Percentiles rank a stretch among this genome's conserved stretches.
Evolutionary conservation across 441 rosid genomes (phyloP).

Genomic region (Pelargonium citronellum): DNA sequence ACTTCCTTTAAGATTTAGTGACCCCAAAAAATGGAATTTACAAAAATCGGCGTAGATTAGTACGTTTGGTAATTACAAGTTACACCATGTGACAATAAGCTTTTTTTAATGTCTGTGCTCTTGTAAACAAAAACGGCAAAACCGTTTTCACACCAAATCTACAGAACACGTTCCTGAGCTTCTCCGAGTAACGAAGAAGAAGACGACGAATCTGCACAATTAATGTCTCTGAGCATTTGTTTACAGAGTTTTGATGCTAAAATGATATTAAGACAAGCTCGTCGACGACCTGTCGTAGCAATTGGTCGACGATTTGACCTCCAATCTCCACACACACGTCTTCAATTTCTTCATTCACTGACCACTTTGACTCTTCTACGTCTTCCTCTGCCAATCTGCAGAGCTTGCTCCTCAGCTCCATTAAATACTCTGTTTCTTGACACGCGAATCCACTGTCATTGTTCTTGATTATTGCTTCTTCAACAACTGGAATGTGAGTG

Average conservation of each 20-base stretch:
- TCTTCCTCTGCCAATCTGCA: slow-evolving; percentile 1
- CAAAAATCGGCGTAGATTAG: background rate
- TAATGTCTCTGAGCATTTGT: too few species aligned
- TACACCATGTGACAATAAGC: background rate
- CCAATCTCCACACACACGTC: background rate
- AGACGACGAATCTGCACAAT: too few species aligned
- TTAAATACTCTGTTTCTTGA: slow-evolving; percentile 28
- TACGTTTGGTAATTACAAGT: background rate
- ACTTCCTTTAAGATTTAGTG: too few species aligned
- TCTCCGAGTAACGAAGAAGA: background rate
- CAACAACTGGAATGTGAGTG: slow-evolving; percentile 9
- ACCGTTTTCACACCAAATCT: background rate
- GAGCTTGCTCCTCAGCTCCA: slow-evolving; percentile 1
- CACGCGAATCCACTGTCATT: background rate
- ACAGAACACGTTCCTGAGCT: background rate
- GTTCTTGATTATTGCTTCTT: slow-evolving; percentile 11
- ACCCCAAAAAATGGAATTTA: too few species aligned
- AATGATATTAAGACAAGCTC: background rate
- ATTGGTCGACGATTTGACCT: background rate
- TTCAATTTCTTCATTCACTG: background rate
- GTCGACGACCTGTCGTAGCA: background rate
- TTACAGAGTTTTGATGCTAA: background rate
- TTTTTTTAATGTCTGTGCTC: background rate
- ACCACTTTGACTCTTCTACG: background rate
- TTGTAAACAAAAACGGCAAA: background rate